A percentile compares a stretch with the other conserved stretches of the same genome.
Conservation (phyloP, 495 filamentous ascomycete genomes). For the Trichoderma virens region DNA sequence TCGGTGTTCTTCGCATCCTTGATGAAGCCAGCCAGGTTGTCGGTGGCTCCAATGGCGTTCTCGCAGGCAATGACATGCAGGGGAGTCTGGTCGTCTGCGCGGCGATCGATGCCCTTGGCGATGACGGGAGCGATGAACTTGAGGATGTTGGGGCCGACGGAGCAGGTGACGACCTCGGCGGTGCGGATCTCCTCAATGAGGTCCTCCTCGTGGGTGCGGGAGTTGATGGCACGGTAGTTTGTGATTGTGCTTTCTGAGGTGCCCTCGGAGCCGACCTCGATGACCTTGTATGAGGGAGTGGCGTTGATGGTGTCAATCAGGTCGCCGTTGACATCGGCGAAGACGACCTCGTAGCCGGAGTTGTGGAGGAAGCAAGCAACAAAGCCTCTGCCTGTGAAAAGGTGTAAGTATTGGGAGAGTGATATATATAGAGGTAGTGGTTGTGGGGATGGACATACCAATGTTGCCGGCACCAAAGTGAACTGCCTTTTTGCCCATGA, state of each 20-base stretch:
- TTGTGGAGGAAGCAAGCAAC: conserved; percentile 68
- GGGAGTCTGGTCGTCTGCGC: conserved; percentile 57
- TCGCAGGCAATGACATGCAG: conserved; percentile 94
- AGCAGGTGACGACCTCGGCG: conserved; percentile 89
- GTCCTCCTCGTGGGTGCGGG: conserved; percentile 69
- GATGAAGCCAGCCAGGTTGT: conserved; percentile 73
- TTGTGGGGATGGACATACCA: conserved; percentile 25
- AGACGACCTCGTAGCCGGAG: conserved; percentile 86
- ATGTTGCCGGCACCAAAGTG: conserved; percentile 96
- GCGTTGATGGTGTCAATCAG: conserved; percentile 71
- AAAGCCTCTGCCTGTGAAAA: conserved; percentile 41
- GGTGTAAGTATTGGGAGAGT: not conserved
- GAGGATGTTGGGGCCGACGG: conserved; percentile 91
- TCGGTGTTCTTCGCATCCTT: conserved; percentile 60
- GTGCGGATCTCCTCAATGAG: conserved; percentile 76
- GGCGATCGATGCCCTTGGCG: conserved; percentile 77
- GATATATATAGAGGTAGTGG: conserved; percentile 9
- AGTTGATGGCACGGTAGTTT: conserved; percentile 94
- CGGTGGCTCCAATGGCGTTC: conserved; percentile 90
- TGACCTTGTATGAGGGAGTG: conserved; percentile 74
- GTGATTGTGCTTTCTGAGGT: conserved; percentile 75
- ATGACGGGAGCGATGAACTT: conserved; percentile 92
- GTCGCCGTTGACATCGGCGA: conserved; percentile 81
- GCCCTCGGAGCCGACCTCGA: conserved; percentile 82
- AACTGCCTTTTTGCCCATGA: conserved; percentile 70